A percentile compares a stretch with the other conserved stretches of the same genome.
Conservation (phyloP, 495 filamentous ascomycete species). For the Beverwykella pulmonaria region DNA sequence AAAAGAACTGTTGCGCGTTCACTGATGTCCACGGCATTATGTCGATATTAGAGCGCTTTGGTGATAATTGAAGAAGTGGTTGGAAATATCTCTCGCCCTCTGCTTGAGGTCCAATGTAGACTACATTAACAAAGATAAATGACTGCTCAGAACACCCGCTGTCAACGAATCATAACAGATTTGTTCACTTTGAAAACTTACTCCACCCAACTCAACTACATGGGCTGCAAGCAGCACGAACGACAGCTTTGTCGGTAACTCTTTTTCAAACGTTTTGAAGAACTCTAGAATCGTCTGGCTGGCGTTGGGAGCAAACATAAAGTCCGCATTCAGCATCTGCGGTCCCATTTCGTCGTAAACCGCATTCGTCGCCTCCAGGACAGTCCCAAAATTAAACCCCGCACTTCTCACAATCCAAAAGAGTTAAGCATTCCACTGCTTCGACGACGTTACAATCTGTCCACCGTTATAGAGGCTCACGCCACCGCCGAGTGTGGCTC, state of each 20-base stretch:
- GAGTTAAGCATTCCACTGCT: too few relatives aligned
- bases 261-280: not conserved
- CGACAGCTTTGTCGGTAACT: not conserved
- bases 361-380: not conserved
- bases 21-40: too few relatives aligned
- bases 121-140: not conserved
- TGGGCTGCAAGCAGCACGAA: not conserved
- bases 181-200: too few relatives aligned
- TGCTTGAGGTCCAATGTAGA: not conserved
- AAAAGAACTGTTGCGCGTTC: too few relatives aligned
- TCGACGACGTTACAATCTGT: too few relatives aligned
- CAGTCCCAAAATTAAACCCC: too few relatives aligned
- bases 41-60: not conserved
- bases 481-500: constrained; percentile 4
- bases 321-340: not conserved
- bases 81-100: not conserved
- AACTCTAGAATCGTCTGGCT: not conserved
- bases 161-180: too few relatives aligned
- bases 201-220: not conserved
- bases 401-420: too few relatives aligned
- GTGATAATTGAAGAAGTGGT: not conserved
- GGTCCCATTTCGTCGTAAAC: constrained; percentile 2
- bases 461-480: not conserved
- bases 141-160: not conserved
- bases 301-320: not conserved